phyloP scores from a whole-genome alignment of 2,329 filamentous ascomycete species.

The Diaporthe citriasiana region DNA sequence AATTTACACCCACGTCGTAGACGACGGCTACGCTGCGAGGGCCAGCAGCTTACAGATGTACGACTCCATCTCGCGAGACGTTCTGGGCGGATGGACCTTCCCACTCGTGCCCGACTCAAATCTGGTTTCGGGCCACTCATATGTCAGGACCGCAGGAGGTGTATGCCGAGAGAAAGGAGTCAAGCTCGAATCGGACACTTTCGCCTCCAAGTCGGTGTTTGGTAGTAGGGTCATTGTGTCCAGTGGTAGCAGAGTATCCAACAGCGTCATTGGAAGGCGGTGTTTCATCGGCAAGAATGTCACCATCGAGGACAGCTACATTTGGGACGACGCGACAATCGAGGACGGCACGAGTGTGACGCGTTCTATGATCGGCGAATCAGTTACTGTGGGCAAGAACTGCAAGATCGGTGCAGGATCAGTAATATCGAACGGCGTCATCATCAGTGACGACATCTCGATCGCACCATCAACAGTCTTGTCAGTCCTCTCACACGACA shows the following conservation, averaged over 20 bases:
- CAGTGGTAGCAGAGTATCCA: constrained; percentile 76
- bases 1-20: constrained; percentile 90
- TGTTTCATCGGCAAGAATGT: constrained; percentile 92
- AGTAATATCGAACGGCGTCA: constrained; percentile 84
- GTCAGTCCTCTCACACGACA: constrained; percentile 56
- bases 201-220: constrained; percentile 79
- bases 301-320: constrained; percentile 81
- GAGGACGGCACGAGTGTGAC: constrained; percentile 80
- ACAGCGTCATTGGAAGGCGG: constrained; percentile 85
- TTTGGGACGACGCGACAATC: constrained; percentile 89
- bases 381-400: constrained; percentile 77
- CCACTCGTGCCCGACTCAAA: constrained; percentile 93
- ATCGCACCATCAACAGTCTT: constrained; percentile 55
- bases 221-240: constrained; percentile 84
- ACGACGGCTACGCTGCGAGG: constrained; percentile 86
- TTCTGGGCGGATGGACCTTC: constrained; percentile 89
- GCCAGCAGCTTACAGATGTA: constrained; percentile 91
- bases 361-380: constrained; percentile 82
- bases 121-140: constrained; percentile 81
- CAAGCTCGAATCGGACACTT: constrained; percentile 78
- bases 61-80: constrained; percentile 87
- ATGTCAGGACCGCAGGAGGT: constrained; percentile 76
- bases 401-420: constrained; percentile 79
- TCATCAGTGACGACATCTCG: constrained; percentile 73
- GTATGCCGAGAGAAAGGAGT: constrained; percentile 86